Evolutionary conservation across 2,329 filamentous ascomycete species (phyloP).

Genomic region (Geosmithia morbida): DNA sequence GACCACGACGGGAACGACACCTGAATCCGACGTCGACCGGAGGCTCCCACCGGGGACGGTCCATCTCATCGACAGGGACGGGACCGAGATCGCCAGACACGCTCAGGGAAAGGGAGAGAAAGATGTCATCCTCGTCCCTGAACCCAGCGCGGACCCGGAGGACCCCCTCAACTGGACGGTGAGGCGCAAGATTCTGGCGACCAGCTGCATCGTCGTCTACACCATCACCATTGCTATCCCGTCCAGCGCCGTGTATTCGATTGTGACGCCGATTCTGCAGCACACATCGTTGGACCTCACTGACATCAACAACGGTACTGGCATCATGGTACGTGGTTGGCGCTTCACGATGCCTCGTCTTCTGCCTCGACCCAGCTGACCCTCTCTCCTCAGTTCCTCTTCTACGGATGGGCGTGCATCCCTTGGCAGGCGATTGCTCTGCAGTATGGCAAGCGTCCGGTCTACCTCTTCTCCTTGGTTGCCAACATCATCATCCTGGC

Average conservation of each 20-base stretch:
- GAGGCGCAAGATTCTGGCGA: slow-evolving; percentile 8
- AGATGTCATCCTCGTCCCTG: slow-evolving; percentile 10
- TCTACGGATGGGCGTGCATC: slow-evolving; percentile 17
- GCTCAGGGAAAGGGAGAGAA: slow-evolving; percentile 2
- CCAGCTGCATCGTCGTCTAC: slow-evolving; percentile 10
- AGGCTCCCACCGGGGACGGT: slow-evolving; percentile 3
- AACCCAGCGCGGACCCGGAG: slow-evolving; percentile 9
- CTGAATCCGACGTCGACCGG: slow-evolving; percentile 1
- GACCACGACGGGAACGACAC: neutral
- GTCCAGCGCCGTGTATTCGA: slow-evolving; percentile 14
- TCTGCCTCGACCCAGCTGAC: too few species aligned
- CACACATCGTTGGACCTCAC: slow-evolving; percentile 8
- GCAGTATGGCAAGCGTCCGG: slow-evolving; percentile 15
- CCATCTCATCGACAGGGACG: slow-evolving; percentile 4
- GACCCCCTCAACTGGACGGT: slow-evolving; percentile 12
- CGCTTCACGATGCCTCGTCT: too few species aligned
- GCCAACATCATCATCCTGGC: slow-evolving; percentile 12
- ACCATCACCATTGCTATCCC: slow-evolving; percentile 8
- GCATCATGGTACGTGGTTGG: slow-evolving; percentile 6
- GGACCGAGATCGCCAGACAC: slow-evolving; percentile 1
- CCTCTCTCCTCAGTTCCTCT: too few species aligned
- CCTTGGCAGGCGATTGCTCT: slow-evolving; percentile 16
- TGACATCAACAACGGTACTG: slow-evolving; percentile 15
- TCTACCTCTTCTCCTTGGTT: slow-evolving; percentile 13
- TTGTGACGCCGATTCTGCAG: slow-evolving; percentile 12